Conservation (phyloP, 202 grass and related monocot species). For the Hordeum pubiflorum region DNA sequence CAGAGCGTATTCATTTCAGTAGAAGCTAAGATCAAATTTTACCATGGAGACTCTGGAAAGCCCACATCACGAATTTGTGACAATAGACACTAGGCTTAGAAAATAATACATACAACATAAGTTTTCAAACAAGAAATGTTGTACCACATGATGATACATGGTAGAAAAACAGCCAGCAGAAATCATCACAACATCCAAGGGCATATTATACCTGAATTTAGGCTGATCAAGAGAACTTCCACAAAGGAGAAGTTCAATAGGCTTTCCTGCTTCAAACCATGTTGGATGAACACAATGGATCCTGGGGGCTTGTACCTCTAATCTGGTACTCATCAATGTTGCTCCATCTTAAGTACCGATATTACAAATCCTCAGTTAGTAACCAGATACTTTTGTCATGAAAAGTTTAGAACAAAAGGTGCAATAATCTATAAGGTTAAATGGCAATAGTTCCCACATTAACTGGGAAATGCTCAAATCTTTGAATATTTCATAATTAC, state of each 20-base stretch:
- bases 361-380: conserved; percentile 10
- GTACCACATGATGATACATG: neutral
- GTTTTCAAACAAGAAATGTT: conserved; percentile 2
- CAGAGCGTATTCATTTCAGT: neutral
- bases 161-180: neutral
- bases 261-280: conserved; percentile 81
- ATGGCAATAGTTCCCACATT: neutral
- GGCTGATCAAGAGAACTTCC: conserved; percentile 76
- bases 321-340: conserved; percentile 56
- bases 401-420: neutral
- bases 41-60: neutral
- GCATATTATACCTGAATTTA: conserved; percentile 58
- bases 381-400: neutral
- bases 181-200: neutral
- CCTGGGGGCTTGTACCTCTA: conserved; percentile 64
- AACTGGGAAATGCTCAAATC: neutral
- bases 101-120: neutral
- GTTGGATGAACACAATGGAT: conserved; percentile 79
- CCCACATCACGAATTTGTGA: neutral
- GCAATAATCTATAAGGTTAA: conserved; percentile 17
- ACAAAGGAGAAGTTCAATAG: conserved; percentile 55
- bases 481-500: neutral
- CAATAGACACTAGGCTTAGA: neutral
- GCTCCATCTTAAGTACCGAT: conserved; percentile 50
- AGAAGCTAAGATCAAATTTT: neutral